A percentile compares a stretch with the other conserved stretches of the same genome.
Conservation (phyloP, 2,329 filamentous ascomycete genomes). For the Annulohypoxylon truncatum region DNA sequence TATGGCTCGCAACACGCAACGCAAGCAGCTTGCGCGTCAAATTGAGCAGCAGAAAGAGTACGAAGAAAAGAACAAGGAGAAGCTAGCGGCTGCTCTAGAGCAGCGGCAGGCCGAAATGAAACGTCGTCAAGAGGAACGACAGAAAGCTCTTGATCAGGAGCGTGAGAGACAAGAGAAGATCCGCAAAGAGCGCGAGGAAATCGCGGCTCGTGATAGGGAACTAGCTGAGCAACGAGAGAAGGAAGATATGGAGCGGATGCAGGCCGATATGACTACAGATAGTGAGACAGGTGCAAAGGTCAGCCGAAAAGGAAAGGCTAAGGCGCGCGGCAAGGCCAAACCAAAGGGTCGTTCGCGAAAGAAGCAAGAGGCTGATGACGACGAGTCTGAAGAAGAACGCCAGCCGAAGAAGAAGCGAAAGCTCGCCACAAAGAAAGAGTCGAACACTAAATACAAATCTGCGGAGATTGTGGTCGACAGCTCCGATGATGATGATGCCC, state of each 20-base stretch:
- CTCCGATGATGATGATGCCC: constrained; percentile 61
- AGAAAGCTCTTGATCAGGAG: constrained; percentile 74
- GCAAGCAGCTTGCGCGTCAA: constrained; percentile 88
- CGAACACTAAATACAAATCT: constrained; percentile 80
- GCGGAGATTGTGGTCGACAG: constrained; percentile 85
- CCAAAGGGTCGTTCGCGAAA: constrained; percentile 55
- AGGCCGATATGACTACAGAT: constrained; percentile 85
- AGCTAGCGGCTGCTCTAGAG: constrained; percentile 82
- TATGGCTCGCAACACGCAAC: constrained; percentile 96
- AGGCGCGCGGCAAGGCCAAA: constrained; percentile 57
- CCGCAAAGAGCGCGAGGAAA: constrained; percentile 84
- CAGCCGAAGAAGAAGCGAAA: constrained; percentile 72
- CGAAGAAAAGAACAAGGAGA: constrained; percentile 91
- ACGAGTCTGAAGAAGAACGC: constrained; percentile 62
- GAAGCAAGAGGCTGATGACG: constrained; percentile 72
- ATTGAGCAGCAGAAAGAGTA: constrained; percentile 88
- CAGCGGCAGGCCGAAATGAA: constrained; percentile 83
- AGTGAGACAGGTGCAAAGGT: constrained; percentile 83
- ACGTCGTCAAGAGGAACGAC: constrained; percentile 80
- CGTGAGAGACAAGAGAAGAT: constrained; percentile 82
- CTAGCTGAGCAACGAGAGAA: constrained; percentile 77
- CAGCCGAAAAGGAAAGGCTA: constrained; percentile 77
- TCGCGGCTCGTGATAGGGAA: constrained; percentile 79
- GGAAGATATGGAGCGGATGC: constrained; percentile 74
- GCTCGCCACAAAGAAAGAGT: constrained; percentile 62